Evolutionary conservation across 1,284 basidiomycete species (phyloP).

Genomic region (Schizophyllum commune): DNA sequence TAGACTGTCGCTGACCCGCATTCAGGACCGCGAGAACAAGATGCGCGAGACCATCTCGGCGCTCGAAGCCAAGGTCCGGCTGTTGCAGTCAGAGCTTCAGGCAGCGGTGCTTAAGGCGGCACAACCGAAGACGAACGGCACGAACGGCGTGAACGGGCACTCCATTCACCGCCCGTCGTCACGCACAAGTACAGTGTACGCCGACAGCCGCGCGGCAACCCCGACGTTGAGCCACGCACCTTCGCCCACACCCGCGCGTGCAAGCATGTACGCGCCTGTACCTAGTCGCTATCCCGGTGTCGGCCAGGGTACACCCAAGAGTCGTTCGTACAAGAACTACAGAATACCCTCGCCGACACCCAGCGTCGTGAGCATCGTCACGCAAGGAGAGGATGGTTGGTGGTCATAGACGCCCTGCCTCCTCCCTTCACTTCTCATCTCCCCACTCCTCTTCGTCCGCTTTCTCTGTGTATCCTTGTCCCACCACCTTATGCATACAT

Average conservation of each 20-base stretch:
- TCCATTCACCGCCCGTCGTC: constrained; percentile 53
- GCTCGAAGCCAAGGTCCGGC: constrained; percentile 56
- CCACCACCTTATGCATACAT: not conserved
- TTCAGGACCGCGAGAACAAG: constrained; percentile 64
- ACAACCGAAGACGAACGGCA: constrained; percentile 28
- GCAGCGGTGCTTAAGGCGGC: constrained; percentile 21
- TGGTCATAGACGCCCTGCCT: constrained; percentile 35
- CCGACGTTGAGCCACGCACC: constrained; percentile 23
- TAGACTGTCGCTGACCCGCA: constrained; percentile 5
- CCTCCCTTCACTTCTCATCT: not conserved
- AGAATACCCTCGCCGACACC: constrained; percentile 50
- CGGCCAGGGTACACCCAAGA: constrained; percentile 15
- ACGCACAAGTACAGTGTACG: constrained; percentile 55
- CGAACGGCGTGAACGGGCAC: constrained; percentile 25
- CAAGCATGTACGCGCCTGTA: constrained; percentile 67
- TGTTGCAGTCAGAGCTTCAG: constrained; percentile 53
- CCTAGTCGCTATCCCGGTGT: constrained; percentile 30
- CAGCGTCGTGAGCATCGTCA: constrained; percentile 64
- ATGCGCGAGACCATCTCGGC: constrained; percentile 55
- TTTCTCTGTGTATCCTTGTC: not conserved
- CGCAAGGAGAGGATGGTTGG: constrained; percentile 69
- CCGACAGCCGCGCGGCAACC: constrained; percentile 22
- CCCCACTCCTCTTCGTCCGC: not conserved
- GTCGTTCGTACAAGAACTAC: constrained; percentile 3
- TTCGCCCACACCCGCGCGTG: constrained; percentile 39